Evolutionary conservation across 2,329 filamentous ascomycete genomes (phyloP), one percentile per base, ranked within the genome.

Genomic region (Chaetomium sp.): DNA sequence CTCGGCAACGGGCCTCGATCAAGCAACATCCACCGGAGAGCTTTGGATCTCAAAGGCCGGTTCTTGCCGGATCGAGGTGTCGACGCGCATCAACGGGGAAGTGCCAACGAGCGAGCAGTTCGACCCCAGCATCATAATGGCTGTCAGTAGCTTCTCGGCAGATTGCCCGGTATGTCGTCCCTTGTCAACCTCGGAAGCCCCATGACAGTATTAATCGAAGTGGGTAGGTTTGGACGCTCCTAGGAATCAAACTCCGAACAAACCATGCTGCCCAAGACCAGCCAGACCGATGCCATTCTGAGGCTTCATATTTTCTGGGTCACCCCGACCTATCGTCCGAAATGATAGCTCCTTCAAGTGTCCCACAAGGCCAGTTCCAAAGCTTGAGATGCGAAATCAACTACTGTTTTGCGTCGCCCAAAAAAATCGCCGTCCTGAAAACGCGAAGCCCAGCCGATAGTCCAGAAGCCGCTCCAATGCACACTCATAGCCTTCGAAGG

Each of bases 1-100:
- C 4, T 60, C 54, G 4, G 56, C 59, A 4, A 14, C 53, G 5
- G 60, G 56, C 5, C 42, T 64, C 9, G 50, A 5, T 14, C 42
- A 57, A 5, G 55, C 58, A 11, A 61, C 52, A 0, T 49, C 53
- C 9, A 14, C 43, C 0, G 64, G 63, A 1, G 43, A 50, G 1
- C 41, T 66, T 10, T 66, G 63, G 62, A 55, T 66, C 35, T 56
- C 64, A 0, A 64, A 64, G 50, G 60, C 61, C 10, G 59, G 62
- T 6, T 61, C 60, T 38, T 65, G 63, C 45, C 55, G 47, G 43
- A 36, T 66, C n/a, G 55, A 64, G 4, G 48, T 66, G 27, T 32
- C 32, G 44, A 59, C 55, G 5, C 11, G 53, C n/a, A n/a, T 64
- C 32, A 60, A 62, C 11, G 57, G 36, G 2, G 45, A 49, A 7